These are phyloP conservation scores for Torrubiella hemipterigena DNA, from an alignment of 2,329 filamentous ascomycete genomes.

Conservation along the genomic window DNA sequence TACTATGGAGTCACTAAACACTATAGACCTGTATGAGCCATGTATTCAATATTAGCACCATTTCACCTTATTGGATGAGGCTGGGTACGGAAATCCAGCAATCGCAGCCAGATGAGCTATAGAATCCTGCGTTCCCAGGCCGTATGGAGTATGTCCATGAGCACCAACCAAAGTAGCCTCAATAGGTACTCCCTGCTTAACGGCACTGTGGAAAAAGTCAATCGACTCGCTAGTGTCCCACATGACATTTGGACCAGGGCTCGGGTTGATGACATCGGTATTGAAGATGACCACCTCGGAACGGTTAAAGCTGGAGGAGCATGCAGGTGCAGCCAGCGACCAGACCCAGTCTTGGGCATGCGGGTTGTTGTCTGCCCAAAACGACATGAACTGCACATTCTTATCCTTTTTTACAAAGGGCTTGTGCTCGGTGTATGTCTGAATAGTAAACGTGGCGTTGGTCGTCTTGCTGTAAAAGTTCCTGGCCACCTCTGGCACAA, in stretches of 20 bases:
- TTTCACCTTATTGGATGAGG: too few relatives aligned
- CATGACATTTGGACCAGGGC: not conserved
- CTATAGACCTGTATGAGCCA: too few relatives aligned
- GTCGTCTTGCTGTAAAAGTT: not conserved
- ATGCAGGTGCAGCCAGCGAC: not conserved
- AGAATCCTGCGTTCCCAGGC: not conserved
- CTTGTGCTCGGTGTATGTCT: not conserved
- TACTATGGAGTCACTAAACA: too few relatives aligned
- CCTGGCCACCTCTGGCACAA: not conserved
- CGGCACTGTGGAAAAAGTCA: not conserved
- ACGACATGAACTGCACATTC: not conserved
- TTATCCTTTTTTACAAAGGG: not conserved
- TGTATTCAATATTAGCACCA: too few relatives aligned
- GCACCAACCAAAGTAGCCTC: not conserved
- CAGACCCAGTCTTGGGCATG: not conserved
- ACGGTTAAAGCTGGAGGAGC: not conserved
- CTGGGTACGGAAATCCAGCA: too few relatives aligned
- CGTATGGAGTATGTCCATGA: not conserved
- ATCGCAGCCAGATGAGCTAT: not conserved
- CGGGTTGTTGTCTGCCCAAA: not conserved
- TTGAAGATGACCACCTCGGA: not conserved
- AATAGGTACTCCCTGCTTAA: conserved; percentile 1
- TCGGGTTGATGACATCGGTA: not conserved
- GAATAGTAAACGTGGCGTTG: not conserved
- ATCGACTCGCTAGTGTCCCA: not conserved